A percentile compares a stretch with the other conserved stretches of the same genome.
Evolutionary conservation across 768 basidiomycete species (phyloP).

Genomic region (Mycena alexandri): DNA sequence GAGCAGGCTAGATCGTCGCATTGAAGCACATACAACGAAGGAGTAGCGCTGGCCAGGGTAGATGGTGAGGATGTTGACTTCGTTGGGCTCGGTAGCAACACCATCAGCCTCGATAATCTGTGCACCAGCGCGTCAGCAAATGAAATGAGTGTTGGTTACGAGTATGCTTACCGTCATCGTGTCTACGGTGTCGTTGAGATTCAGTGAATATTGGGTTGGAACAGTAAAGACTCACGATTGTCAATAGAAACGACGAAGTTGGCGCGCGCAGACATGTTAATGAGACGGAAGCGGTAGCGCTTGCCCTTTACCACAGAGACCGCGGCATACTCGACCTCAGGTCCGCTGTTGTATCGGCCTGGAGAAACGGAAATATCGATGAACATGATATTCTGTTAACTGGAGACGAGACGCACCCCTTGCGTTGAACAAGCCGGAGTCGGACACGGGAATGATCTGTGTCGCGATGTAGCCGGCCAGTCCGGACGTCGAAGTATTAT

Average conservation of each 20-base stretch:
- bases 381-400: constrained; percentile 21
- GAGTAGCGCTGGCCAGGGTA: constrained; percentile 66
- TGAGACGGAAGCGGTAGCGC: constrained; percentile 59
- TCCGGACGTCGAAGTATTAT: constrained; percentile 1
- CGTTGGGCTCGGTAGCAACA: constrained; percentile 6
- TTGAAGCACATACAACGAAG: constrained; percentile 43
- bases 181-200: constrained; percentile 2
- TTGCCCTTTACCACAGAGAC: constrained; percentile 45
- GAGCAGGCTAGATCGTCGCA: constrained; percentile 5
- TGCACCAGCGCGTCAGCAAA: constrained; percentile 3
- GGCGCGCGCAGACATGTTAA: constrained; percentile 50
- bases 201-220: not conserved
- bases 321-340: constrained; percentile 45
- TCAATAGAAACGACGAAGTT: constrained; percentile 49
- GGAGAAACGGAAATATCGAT: constrained; percentile 50
- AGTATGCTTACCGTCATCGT: constrained; percentile 14
- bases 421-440: constrained; percentile 17
- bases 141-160: not conserved
- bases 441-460: constrained; percentile 27
- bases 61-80: constrained; percentile 39
- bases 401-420: constrained; percentile 13
- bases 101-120: constrained; percentile 29
- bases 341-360: constrained; percentile 50
- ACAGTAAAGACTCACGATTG: constrained; percentile 29
- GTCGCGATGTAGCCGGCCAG: constrained; percentile 11